phyloP scores from a whole-genome alignment of 1,284 basidiomycete species.

The Cronartium quercuum region DNA sequence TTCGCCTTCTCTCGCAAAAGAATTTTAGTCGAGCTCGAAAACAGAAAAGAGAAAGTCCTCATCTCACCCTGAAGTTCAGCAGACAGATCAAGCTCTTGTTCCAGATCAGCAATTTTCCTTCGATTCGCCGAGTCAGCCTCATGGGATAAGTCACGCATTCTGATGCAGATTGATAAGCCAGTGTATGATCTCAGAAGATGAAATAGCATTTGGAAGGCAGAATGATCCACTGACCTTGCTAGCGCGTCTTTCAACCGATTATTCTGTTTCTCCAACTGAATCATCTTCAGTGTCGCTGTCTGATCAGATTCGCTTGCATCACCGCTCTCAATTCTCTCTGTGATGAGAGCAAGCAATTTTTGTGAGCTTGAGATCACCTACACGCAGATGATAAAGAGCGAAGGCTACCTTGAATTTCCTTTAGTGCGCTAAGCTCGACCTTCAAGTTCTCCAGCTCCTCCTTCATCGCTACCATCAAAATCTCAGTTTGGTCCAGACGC shows the following conservation, averaged over 20 bases:
- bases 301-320: constrained; percentile 54
- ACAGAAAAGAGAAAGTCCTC: constrained; percentile 38
- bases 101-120: constrained; percentile 73
- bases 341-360: constrained; percentile 40
- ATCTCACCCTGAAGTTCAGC: constrained; percentile 49
- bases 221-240: constrained; percentile 58
- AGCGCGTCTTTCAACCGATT: constrained; percentile 89
- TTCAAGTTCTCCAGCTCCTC: constrained; percentile 75
- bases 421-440: constrained; percentile 73
- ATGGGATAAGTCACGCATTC: constrained; percentile 76
- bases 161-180: constrained; percentile 60
- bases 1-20: constrained; percentile 56
- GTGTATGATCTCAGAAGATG: constrained; percentile 23
- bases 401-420: constrained; percentile 55
- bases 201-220: background rate
- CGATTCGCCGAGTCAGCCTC: constrained; percentile 83
- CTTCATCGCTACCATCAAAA: constrained; percentile 67
- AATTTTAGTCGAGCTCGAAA: constrained; percentile 39
- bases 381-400: constrained; percentile 9
- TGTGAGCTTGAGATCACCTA: background rate
- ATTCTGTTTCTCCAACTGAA: constrained; percentile 94
- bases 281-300: constrained; percentile 68
- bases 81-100: constrained; percentile 66
- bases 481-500: constrained; percentile 70
- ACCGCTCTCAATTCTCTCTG: constrained; percentile 51